Evolutionary conservation across 305 asterid species (phyloP), one percentile per base, ranked within the genome.

Genomic region (Ilex paraguariensis): DNA sequence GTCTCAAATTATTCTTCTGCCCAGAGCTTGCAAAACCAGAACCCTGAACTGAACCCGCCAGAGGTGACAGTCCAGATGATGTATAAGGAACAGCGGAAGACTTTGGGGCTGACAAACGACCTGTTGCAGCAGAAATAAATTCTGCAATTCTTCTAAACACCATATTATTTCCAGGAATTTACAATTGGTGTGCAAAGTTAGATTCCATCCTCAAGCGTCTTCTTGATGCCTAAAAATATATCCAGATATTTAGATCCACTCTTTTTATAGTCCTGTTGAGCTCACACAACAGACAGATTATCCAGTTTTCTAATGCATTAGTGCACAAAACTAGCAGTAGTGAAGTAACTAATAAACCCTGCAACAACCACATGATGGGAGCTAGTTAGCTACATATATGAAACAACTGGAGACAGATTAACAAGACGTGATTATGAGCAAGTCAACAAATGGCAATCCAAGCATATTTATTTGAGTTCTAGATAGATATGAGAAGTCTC

Each of bases 51-150:
- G 91, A 71, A 55, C 82, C 81, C 17, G 75, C 75, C 51, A 73
- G 65, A 45, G 90, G 95, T 45, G 90, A 85, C 71, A 79, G 74
- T 57, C 89, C 95, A n/a, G 81, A 65, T 64, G 84, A 59, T 65
- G 70, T 69, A 69, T 78, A 69, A 45, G 87, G 71, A 69, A 36
- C 54, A 70, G 56, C 69, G 64, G 90, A 75, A 46, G 85, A 74
- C 79, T 76, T 90, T 40, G 86, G 78, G 63, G 73, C 64, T 49
- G 85, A 80, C 32, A 81, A 57, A 68, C 78, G 86, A 80, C 75
- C 68, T 70, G 79, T 66, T 62, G 72, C 73, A 55, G 84, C 75
- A 49, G 96, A 79, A 67, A 87, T 31, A 48, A 84, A 31, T 50
- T 90, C 95, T 10, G 86, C 68, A 73, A 87, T 57, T 81, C 79